Conservation (phyloP, 1,139 yeast genomes). For the Scheffersomyces segobiensis region DNA sequence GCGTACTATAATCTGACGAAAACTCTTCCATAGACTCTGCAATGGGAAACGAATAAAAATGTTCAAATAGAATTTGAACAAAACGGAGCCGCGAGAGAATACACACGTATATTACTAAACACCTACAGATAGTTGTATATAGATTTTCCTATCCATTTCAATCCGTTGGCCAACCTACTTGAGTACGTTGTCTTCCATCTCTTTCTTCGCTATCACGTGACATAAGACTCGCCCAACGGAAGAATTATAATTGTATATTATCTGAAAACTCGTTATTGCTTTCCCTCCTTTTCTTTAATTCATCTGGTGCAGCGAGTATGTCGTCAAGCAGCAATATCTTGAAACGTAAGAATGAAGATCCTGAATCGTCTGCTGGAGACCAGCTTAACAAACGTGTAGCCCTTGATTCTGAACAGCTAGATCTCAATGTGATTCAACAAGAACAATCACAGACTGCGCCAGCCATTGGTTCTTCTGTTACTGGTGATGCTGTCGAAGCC, state of each 20-base stretch:
- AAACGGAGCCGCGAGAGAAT: too few relatives aligned
- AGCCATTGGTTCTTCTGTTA: conserved; percentile 19
- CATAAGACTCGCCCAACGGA: neutral
- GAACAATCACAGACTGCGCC: conserved; percentile 49
- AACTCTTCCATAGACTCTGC: neutral
- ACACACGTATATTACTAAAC: too few relatives aligned
- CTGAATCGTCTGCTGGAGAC: conserved; percentile 36
- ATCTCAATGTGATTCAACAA: conserved; percentile 30
- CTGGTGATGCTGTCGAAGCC: conserved; percentile 9
- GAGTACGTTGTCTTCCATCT: neutral
- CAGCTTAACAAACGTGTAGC: conserved; percentile 64
- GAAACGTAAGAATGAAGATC: conserved; percentile 69
- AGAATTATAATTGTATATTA: neutral
- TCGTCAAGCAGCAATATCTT: conserved; percentile 37
- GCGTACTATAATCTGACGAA: neutral
- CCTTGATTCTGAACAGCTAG: conserved; percentile 56
- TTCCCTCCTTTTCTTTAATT: neutral
- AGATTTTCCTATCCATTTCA: too few relatives aligned
- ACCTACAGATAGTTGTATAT: too few relatives aligned
- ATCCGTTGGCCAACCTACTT: neutral
- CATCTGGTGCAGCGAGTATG: conserved; percentile 11
- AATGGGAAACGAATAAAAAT: neutral
- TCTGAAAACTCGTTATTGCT: neutral
- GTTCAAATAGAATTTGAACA: neutral
- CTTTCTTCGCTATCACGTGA: neutral